Base-by-base conservation (phyloP, 2,329 filamentous ascomycete species). In the Pyrenophora seminiperda region DNA sequence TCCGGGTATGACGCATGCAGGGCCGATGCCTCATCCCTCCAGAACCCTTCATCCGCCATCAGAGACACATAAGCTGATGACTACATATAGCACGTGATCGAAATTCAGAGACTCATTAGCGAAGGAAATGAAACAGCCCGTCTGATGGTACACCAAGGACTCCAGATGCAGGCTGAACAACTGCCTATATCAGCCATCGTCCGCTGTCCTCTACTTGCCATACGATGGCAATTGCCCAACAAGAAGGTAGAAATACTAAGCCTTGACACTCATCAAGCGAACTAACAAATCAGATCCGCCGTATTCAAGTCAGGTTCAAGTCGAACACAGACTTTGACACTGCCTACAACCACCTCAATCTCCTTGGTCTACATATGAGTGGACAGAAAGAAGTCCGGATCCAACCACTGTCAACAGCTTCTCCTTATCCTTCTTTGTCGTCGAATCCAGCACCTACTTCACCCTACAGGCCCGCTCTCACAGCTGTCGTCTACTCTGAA, bases 151-250 rank as follows among this genome's bases (percentile, higher is more conserved):
- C 51, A 67, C 22, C 59, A 56, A 13, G 62, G 70, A 11, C 51
- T 68, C 10, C 54, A 68, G 18, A 56, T 71, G 29, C 63, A 62
- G 15, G 58, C 64, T 15, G 75, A 78, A 7, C 70, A 76, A 43
- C 64, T 79, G 2, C 75, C 76, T 4, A 73, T 78, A n/a, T 76
- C 73, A 36, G 76, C 70, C 27, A 72, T 79, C 24, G 66, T 70
- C 7, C 73, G 72, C 40, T 67, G 66, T 17, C 64, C 71, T 4
- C 53, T 73, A 3, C 56, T 79, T 2, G 77, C 75, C 9, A 57
- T 79, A 11, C 65, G 75, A 43, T 78, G 75, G 59, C 64, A 63
- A 33, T 42, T 72, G 13, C 56, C 67, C n/a, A 63, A 72, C 44
- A 60, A 66, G 31, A 70, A 68, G 67, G 76, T 77, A 47, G 38